Conservation (phyloP, 306 rosid species). For the Pueraria montana region DNA sequence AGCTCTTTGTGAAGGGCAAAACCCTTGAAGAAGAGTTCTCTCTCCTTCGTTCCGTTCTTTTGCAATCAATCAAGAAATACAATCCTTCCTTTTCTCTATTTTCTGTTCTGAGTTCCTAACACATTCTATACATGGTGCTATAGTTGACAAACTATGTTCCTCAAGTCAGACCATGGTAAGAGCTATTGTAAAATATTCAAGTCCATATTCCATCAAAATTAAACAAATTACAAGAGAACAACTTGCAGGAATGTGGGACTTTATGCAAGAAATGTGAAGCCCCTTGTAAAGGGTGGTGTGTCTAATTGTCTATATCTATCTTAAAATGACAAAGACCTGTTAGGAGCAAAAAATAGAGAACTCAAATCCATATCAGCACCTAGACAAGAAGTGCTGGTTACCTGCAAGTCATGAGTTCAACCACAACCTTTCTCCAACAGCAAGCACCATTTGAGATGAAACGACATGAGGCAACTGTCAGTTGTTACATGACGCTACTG, state of each 20-base stretch:
- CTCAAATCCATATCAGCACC: conserved; percentile 12
- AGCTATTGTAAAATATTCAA: not conserved
- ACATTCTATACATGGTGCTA: not conserved
- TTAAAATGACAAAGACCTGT: not conserved
- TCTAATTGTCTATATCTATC: not conserved
- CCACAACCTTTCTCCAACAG: not conserved
- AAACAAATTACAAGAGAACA: conserved; percentile 1
- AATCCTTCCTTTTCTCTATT: no score
- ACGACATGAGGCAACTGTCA: no score
- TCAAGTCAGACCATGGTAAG: not conserved
- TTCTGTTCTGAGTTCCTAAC: no score
- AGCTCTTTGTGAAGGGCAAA: no score
- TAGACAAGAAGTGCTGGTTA: not conserved
- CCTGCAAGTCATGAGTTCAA: not conserved
- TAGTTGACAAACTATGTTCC: conserved; percentile 5
- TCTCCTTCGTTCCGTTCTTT: no score
- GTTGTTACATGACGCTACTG: not conserved
- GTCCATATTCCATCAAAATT: not conserved
- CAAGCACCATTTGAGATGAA: not conserved
- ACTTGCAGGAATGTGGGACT: not conserved
- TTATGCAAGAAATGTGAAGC: not conserved
- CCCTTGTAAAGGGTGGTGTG: not conserved
- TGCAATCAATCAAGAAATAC: no score
- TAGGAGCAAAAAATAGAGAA: not conserved
- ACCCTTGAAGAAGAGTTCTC: no score